Evolutionary conservation across 1,284 basidiomycete species (phyloP), one percentile per base, ranked within the genome.

Genomic region (Pulchroboletus neoregius): DNA sequence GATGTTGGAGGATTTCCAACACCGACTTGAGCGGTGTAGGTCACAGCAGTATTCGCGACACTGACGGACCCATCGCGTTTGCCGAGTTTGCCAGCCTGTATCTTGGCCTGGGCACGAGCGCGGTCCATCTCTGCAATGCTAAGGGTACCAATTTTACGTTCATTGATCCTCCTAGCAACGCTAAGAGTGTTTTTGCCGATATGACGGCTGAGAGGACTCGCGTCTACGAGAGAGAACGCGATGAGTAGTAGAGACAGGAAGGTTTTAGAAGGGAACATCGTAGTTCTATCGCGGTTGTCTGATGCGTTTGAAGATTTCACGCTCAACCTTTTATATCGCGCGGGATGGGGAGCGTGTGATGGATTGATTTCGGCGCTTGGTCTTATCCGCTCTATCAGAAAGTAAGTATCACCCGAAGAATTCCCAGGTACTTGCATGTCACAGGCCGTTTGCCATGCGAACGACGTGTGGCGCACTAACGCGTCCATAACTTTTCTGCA

Each of bases 1-100:
- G 66, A 28, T 2, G 69, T 72, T 1, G 75, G 50, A 6, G 76
- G 75, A 38, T 39, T 61, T 7, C 76, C 77, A 20, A 79, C 65
- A 26, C 74, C 72, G 39, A 72, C 66, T 2, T 62, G 46, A 6
- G 67, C 61, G 1, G 55, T 58, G 55, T 71, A 75, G 28, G 53
- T 56, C n/a, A 69, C 61, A 26, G 0, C 35, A 4, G 8, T 9
- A 13, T 63, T 65, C 3, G 34, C 7, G 20, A 49, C 15, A 6
- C 4, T 13, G 12, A 60, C 6, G 15, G 45, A 43, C 7, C 6
- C 10, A 26, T 9, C 22, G 16, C 58, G 57, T 33, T 56, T 60
- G 4, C 32, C 23, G 1, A 39, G 34, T 1, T 23, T 24, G 10
- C 5, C 12, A 15, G n/a, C 23, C 18, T 52, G 16, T n/a, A 32